Conservation (phyloP, 78 protist genomes). For the Dictyostelium discoideum region dicty_2.7 NC_007088.5:4784001-4784500, state of each 20-base stretch:
- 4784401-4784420: not conserved
- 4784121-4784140: not conserved
- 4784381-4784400: not conserved
- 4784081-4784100: not conserved
- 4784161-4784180: not conserved
- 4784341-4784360: not conserved
- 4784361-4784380: not conserved
- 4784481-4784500: too few species aligned
- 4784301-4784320: not conserved
- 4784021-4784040: constrained; percentile 14
- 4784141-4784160: not conserved
- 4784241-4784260: not conserved
- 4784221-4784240: not conserved
- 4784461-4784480: too few species aligned
- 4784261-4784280: not conserved
- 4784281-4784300: not conserved
- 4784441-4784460: not conserved
- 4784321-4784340: not conserved
- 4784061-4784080: not conserved
- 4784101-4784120: too few species aligned
- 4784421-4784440: not conserved
- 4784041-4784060: not conserved
- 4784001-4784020: constrained; percentile 5
- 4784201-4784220: not conserved
- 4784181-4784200: not conserved